Percentiles rank a stretch among this genome's conserved stretches.
Conservation (phyloP, 768 basidiomycete species). For the Kwoniella heveanensis region DNA sequence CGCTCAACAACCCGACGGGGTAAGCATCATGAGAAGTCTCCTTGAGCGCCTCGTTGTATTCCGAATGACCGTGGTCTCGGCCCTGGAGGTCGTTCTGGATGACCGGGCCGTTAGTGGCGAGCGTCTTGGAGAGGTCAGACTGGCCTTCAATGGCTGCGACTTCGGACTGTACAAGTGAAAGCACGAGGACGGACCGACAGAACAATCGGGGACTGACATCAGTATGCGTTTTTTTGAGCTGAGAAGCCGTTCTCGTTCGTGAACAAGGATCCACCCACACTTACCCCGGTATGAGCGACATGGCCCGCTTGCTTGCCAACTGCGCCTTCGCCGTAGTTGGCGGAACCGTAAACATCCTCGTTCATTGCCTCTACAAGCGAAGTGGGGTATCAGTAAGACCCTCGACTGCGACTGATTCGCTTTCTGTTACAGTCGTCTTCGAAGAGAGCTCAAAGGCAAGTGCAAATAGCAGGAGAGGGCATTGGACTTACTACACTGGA, state of each 20-base stretch:
- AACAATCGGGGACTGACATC: no score
- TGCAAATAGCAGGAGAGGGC: background rate
- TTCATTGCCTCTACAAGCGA: slow-evolving; percentile 13
- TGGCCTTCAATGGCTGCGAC: slow-evolving; percentile 21
- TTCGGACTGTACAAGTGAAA: slow-evolving; percentile 6
- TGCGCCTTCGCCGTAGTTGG: slow-evolving; percentile 11
- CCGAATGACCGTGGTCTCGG: slow-evolving; percentile 23
- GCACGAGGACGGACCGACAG: no score
- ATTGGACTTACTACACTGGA: slow-evolving; percentile 26
- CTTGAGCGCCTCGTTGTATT: slow-evolving; percentile 16
- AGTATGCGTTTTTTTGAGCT: background rate
- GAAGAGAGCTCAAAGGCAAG: no score
- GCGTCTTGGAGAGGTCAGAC: slow-evolving; percentile 16
- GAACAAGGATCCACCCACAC: no score
- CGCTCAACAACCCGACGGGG: slow-evolving; percentile 6
- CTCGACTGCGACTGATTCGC: no score
- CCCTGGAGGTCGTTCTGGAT: slow-evolving; percentile 23
- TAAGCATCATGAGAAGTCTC: slow-evolving; percentile 5
- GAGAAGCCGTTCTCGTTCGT: no score
- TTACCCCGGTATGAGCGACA: slow-evolving; percentile 13
- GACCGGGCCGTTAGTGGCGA: slow-evolving; percentile 12
- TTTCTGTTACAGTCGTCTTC: no score
- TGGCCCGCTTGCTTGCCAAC: slow-evolving; percentile 20
- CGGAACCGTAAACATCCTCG: slow-evolving; percentile 15
- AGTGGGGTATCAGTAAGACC: background rate